phyloP scores from a whole-genome alignment of 352 stramenopile species.

The Phytopythium delawarense region DNA sequence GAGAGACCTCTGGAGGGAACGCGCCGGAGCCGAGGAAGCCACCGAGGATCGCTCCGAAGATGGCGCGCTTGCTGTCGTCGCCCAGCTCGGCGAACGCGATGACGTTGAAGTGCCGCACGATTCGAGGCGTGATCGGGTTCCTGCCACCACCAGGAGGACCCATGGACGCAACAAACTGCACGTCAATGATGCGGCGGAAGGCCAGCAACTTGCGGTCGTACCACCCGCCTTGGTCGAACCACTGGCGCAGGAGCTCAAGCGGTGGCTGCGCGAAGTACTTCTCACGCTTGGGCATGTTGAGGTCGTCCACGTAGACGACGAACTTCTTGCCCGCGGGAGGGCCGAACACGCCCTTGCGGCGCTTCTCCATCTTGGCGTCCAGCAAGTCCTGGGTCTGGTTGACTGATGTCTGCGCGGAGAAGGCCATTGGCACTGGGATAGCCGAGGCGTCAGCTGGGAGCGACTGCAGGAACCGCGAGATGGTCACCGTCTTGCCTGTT shows the following conservation, averaged over 20 bases:
- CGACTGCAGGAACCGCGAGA: conserved; percentile 85
- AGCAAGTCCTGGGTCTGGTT: conserved; percentile 94
- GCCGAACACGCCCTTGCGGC: conserved; percentile 91
- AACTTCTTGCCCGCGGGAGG: conserved; percentile 89
- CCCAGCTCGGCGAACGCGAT: conserved; percentile 84
- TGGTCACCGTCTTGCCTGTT: conserved; percentile 95
- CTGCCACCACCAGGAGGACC: conserved; percentile 71
- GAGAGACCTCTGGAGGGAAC: conserved; percentile 58
- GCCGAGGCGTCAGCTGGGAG: conserved; percentile 60
- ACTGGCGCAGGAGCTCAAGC: conserved; percentile 94
- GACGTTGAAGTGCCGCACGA: conserved; percentile 86
- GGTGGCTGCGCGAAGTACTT: conserved; percentile 93
- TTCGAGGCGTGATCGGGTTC: conserved; percentile 75
- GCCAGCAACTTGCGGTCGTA: conserved; percentile 92
- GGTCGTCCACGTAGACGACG: conserved; percentile 93
- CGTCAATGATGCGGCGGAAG: conserved; percentile 91
- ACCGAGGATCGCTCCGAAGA: conserved; percentile 79
- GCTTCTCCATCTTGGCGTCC: conserved; percentile 93
- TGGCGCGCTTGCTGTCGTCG: conserved; percentile 73
- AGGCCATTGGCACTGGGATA: conserved; percentile 89
- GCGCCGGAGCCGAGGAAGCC: conserved; percentile 51
- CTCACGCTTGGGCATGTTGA: conserved; percentile 96
- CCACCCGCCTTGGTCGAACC: conserved; percentile 94
- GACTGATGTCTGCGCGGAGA: conserved; percentile 90
- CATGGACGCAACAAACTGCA: conserved; percentile 83